Evolutionary conservation across 2,329 filamentous ascomycete genomes (phyloP), one percentile per base, ranked within the genome.

Genomic region (Phialophora expanda): DNA sequence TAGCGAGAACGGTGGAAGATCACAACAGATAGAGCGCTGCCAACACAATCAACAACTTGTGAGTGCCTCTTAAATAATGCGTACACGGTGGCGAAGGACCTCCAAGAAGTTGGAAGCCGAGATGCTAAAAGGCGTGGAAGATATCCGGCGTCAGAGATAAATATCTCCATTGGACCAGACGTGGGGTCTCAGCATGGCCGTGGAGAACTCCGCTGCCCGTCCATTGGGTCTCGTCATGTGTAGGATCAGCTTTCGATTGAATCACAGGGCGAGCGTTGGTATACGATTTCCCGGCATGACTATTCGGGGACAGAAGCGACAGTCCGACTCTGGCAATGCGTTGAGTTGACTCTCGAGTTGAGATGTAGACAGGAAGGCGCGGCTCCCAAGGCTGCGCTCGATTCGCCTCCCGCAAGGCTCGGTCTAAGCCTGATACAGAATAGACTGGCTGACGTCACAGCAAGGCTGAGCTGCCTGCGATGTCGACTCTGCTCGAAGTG

Each of bases 131-230:
- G 58, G 58, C 58, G 58, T 44, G 58, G 54, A 59, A 48, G 41
- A 38, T 22, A 53, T 54, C 58, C 46, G 48, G 46, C 26, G 58
- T 51, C 48, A 51, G 44, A 28, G 58, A 61, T 61, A 41, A 32
- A 61, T 38, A 28, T 51, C 58, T 26, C 50, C 32, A 61, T 61
- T 61, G 58, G 58, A 44, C n/a, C 56, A 22, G 3, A 48, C 28
- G n/a, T 32, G 28, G 30, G 58, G 26, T 26, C 58, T 11, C 48
- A 14, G 38, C 1, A 44, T n/a, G 38, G 38, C 14, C 48, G 46
- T 61, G 58, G 58, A 61, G 46, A 61, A 56, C 51, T 62, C 60
- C 60, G 60, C 60, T 34, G 14, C 28, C 34, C 53, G 54, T 26
- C 34, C 17, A 62, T 56, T 62, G 60, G 60, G 22, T 12, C 28